Evolutionary conservation across 1,284 basidiomycete genomes (phyloP).

Genomic region (Crucibulum parvulum): DNA sequence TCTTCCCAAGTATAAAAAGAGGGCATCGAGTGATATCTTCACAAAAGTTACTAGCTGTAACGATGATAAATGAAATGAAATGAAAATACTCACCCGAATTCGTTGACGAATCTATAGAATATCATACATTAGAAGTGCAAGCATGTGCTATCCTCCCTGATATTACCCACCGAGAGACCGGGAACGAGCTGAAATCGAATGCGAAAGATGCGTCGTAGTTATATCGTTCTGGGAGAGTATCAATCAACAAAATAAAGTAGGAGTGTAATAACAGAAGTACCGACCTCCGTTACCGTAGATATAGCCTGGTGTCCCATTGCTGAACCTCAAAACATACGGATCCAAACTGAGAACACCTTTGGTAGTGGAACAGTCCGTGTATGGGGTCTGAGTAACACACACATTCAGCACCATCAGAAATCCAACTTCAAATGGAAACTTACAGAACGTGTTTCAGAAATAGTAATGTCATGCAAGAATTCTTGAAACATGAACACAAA

Average conservation of each 20-base stretch:
- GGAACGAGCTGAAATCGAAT: conserved; percentile 64
- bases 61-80: not conserved
- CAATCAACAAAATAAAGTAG: not conserved
- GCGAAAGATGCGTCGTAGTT: conserved; percentile 62
- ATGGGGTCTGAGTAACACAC: conserved; percentile 50
- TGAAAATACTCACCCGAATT: conserved; percentile 54
- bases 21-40: conserved; percentile 69
- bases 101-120: conserved; percentile 57
- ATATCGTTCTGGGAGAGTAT: conserved; percentile 50
- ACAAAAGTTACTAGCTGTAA: not conserved
- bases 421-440: conserved; percentile 7
- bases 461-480: conserved; percentile 56
- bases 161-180: conserved; percentile 48
- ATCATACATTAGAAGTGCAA: not conserved
- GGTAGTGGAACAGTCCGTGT: conserved; percentile 70
- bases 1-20: conserved; percentile 71
- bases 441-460: conserved; percentile 59
- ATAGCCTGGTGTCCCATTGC: conserved; percentile 54
- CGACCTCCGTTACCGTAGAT: conserved; percentile 66
- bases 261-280: conserved; percentile 9
- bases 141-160: conserved; percentile 6
- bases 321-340: conserved; percentile 60
- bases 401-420: not conserved
- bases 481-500: conserved; percentile 60
- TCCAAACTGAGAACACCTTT: conserved; percentile 62